Evolutionary conservation across 2,329 filamentous ascomycete species (phyloP).

Genomic region (Nemania abortiva): DNA sequence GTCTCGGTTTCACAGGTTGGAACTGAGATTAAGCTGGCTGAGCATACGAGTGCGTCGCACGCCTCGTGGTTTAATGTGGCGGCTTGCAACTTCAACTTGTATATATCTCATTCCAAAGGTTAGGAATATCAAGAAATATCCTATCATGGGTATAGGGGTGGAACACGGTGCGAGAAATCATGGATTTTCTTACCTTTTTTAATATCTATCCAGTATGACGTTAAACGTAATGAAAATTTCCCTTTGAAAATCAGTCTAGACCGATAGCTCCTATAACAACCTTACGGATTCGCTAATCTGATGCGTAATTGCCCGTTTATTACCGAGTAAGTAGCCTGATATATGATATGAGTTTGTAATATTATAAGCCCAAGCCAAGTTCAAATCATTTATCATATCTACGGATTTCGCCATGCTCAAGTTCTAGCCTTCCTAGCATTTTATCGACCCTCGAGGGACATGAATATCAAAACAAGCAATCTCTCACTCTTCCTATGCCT

Average conservation of each 20-base stretch:
- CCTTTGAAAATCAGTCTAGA: not conserved
- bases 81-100: constrained; percentile 35
- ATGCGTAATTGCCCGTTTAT: not conserved
- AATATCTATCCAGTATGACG: constrained; percentile 23
- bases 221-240: constrained; percentile 29
- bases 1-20: not conserved
- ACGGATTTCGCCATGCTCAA: constrained; percentile 4
- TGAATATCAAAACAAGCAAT: constrained; percentile 66
- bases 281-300: not conserved
- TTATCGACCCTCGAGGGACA: not conserved
- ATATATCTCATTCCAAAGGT: constrained; percentile 40
- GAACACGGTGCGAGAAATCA: constrained; percentile 5
- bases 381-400: constrained; percentile 21
- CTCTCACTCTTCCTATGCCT: constrained; percentile 71
- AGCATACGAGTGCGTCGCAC: constrained; percentile 5
- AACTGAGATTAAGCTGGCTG: constrained; percentile 12
- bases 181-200: constrained; percentile 26
- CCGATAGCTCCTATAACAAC: not conserved
- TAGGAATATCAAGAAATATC: constrained; percentile 30
- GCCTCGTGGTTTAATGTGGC: constrained; percentile 18
- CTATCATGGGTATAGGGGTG: constrained; percentile 10
- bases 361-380: constrained; percentile 17
- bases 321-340: not conserved
- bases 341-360: constrained; percentile 4
- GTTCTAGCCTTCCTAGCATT: not conserved